Conservation (phyloP, 2,329 filamentous ascomycete species). For the Penicillium sp. region DNA sequence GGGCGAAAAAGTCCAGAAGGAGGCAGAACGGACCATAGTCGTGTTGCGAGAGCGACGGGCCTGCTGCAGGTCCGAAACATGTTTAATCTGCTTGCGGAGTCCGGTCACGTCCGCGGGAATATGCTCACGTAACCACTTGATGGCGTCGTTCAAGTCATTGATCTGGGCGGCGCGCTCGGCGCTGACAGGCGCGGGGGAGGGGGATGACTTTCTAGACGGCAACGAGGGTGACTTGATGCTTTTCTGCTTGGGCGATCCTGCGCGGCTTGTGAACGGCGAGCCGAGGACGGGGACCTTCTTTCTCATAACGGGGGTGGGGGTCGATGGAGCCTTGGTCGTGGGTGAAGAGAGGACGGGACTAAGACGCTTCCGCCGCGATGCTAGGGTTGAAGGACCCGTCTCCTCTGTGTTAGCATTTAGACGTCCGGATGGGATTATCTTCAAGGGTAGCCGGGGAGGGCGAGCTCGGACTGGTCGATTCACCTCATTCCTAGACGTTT, state of each 20-base stretch:
- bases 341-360: not conserved
- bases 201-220: not conserved
- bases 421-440: conserved; percentile 17
- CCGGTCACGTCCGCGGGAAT: conserved; percentile 29
- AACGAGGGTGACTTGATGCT: not conserved
- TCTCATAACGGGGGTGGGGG: not conserved
- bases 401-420: conserved; percentile 4
- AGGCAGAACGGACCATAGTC: conserved; percentile 31
- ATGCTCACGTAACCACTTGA: conserved; percentile 29
- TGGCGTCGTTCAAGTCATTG: conserved; percentile 25
- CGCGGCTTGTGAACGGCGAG: not conserved
- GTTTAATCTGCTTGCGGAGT: conserved; percentile 29
- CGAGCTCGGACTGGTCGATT: conserved; percentile 4
- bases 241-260: no score
- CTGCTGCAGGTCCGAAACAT: conserved; percentile 27
- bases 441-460: conserved; percentile 26
- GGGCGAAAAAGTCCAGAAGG: conserved; percentile 44
- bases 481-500: not conserved
- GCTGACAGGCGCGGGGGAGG: not conserved
- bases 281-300: not conserved
- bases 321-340: not conserved
- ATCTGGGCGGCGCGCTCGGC: conserved; percentile 13
- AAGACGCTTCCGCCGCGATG: not conserved
- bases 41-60: conserved; percentile 25
- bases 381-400: not conserved